These are phyloP conservation scores for Pseudogymnoascus sp. DNA, from an alignment of 2,329 filamentous ascomycete species.

Conservation along the genomic window DNA sequence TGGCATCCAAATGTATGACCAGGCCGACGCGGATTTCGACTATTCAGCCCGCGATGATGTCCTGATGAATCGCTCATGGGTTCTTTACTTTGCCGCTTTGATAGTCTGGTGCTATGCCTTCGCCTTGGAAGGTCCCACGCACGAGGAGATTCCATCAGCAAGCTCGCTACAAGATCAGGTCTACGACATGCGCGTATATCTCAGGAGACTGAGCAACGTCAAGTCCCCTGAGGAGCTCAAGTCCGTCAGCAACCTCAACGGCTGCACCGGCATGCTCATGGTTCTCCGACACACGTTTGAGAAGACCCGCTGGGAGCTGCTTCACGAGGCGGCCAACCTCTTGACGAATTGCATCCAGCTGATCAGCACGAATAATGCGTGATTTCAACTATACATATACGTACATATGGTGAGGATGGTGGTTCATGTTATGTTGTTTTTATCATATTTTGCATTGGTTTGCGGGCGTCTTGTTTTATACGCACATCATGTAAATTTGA, in stretches of 20 bases:
- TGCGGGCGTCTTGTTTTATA: not conserved
- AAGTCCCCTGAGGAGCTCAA: constrained; percentile 71
- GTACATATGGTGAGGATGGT: not conserved
- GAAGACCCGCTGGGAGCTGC: constrained; percentile 80
- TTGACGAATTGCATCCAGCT: constrained; percentile 71
- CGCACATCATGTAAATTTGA: not conserved
- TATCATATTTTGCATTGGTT: not conserved
- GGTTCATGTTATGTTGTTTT: not conserved
- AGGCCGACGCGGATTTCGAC: constrained; percentile 34
- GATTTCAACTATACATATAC: not conserved
- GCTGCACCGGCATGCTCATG: constrained; percentile 72
- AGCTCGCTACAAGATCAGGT: constrained; percentile 58
- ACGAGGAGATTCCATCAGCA: constrained; percentile 29
- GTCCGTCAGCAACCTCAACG: constrained; percentile 67
- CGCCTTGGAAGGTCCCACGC: constrained; percentile 73
- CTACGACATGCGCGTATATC: constrained; percentile 71
- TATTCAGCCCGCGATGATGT: constrained; percentile 87
- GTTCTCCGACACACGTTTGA: constrained; percentile 75
- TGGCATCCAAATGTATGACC: constrained; percentile 15
- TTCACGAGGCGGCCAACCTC: constrained; percentile 78
- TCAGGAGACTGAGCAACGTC: constrained; percentile 65
- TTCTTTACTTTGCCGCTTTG: constrained; percentile 84
- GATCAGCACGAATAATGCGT: constrained; percentile 16
- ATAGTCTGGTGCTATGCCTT: constrained; percentile 96
- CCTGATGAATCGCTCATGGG: constrained; percentile 87